These are phyloP conservation scores for Fraxinus baroniana DNA, from an alignment of 305 asterid genomes.

Conservation along the genomic window DNA sequence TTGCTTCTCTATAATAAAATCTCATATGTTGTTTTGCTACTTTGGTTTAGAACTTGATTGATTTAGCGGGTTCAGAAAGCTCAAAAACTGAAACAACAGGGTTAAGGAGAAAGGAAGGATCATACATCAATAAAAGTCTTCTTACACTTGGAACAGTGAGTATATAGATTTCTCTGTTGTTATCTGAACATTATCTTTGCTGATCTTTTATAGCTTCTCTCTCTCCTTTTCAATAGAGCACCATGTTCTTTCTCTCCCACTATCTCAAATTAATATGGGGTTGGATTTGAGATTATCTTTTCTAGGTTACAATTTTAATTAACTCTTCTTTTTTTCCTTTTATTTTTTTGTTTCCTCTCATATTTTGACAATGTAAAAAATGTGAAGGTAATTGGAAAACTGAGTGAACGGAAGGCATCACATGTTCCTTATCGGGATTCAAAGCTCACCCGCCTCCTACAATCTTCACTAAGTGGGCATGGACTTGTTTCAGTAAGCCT, in stretches of 20 bases:
- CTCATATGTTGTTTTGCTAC: constrained; percentile 18
- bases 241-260: not conserved
- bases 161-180: constrained; percentile 16
- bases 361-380: constrained; percentile 21
- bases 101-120: constrained; percentile 95
- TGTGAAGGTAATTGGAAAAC: constrained; percentile 89
- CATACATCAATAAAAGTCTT: constrained; percentile 98
- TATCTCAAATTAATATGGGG: not conserved
- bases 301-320: too few relatives aligned
- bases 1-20: constrained; percentile 5
- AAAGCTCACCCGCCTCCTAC: constrained; percentile 91
- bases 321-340: not conserved
- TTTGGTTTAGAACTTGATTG: constrained; percentile 72
- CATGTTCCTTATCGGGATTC: constrained; percentile 99
- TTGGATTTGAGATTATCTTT: too few relatives aligned
- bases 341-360: not conserved
- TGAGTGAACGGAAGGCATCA: constrained; percentile 94
- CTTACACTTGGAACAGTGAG: constrained; percentile 99
- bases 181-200: constrained; percentile 3
- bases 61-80: constrained; percentile 99
- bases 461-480: constrained; percentile 92
- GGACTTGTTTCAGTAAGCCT: constrained; percentile 93
- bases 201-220: not conserved
- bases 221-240: not conserved
- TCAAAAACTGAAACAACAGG: constrained; percentile 98